Evolutionary conservation across 768 basidiomycete species (phyloP).

Genomic region (Termitomyces sp.): DNA sequence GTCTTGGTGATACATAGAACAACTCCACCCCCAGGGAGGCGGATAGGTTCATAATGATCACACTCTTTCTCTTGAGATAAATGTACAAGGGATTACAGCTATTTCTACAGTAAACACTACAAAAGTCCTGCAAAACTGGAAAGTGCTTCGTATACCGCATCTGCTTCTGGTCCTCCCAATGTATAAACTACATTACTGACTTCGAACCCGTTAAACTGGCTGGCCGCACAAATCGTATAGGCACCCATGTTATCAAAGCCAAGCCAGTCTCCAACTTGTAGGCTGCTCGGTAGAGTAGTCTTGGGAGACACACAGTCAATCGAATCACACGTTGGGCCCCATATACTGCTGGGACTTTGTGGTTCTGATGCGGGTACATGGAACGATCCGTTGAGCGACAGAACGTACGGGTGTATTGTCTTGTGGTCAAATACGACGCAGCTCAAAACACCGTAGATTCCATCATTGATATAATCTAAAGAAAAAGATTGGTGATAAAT

Average conservation of each 20-base stretch:
- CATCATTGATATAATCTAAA: slow-evolving; percentile 98
- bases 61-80: background rate
- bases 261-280: slow-evolving; percentile 97
- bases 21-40: background rate
- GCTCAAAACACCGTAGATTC: slow-evolving; percentile 96
- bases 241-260: slow-evolving; percentile 98
- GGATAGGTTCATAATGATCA: background rate
- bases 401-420: slow-evolving; percentile 73
- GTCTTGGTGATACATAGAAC: too few relatives aligned
- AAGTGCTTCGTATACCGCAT: slow-evolving; percentile 48
- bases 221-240: slow-evolving; percentile 94
- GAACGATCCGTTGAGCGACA: slow-evolving; percentile 66
- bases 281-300: slow-evolving; percentile 54
- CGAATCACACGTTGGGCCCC: slow-evolving; percentile 99
- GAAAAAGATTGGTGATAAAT: slow-evolving; percentile 5
- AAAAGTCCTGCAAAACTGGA: slow-evolving; percentile 33
- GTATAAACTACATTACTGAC: slow-evolving; percentile 79
- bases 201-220: slow-evolving; percentile 91
- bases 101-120: background rate
- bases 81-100: background rate
- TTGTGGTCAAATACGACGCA: slow-evolving; percentile 98
- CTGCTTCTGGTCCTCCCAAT: slow-evolving; percentile 47
- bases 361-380: slow-evolving; percentile 41
- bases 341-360: slow-evolving; percentile 64
- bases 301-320: slow-evolving; percentile 85